These are phyloP conservation scores for Scheffersomyces illinoinensis DNA, from an alignment of 1,139 yeast genomes.

Conservation along the genomic window DNA sequence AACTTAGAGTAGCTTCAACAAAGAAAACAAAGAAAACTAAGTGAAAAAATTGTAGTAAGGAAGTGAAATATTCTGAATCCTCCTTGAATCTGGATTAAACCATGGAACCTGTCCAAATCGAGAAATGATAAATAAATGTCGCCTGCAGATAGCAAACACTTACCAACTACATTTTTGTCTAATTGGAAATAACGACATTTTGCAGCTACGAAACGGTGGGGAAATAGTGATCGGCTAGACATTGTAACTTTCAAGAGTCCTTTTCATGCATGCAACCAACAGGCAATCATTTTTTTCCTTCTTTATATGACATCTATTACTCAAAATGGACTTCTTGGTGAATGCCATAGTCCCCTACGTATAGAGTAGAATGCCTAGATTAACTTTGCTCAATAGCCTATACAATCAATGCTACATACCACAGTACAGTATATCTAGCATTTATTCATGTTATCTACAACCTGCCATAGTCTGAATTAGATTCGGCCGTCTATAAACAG, in stretches of 20 bases:
- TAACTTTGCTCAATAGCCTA: neutral
- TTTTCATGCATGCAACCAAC: neutral
- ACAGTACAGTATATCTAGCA: neutral
- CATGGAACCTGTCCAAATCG: neutral
- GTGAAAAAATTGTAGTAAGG: neutral
- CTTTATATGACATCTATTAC: neutral
- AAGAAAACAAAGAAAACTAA: neutral
- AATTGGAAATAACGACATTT: neutral
- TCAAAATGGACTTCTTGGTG: neutral
- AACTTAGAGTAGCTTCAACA: neutral
- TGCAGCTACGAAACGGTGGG: neutral
- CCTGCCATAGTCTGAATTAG: neutral
- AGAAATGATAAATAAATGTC: neutral
- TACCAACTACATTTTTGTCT: neutral
- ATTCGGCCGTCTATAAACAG: neutral
- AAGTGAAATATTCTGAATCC: neutral
- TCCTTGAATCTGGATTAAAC: neutral
- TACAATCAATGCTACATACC: neutral
- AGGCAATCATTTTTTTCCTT: neutral
- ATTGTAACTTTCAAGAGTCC: neutral
- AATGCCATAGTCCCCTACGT: neutral
- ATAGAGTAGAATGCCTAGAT: neutral
- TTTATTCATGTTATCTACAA: neutral
- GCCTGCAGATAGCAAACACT: neutral
- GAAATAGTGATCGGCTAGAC: neutral